Conservation (phyloP, 169 alveolate species). For the Plasmodium falciparum region DNA sequence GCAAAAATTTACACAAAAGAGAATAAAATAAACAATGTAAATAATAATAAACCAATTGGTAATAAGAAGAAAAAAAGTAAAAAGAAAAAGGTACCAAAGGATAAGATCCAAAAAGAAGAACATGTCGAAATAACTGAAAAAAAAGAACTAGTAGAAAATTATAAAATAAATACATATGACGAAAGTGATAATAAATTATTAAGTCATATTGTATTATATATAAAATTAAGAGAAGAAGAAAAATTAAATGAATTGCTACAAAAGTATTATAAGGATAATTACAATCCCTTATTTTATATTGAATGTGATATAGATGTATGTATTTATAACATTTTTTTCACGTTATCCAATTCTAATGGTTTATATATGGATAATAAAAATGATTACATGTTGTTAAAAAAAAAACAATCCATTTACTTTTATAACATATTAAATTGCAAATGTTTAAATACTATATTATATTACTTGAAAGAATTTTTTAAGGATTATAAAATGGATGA, state of each 20-base stretch:
- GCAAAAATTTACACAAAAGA: not conserved
- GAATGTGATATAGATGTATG: conserved; percentile 79
- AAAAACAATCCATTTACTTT: conserved; percentile 58
- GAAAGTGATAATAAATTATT: conserved; percentile 69
- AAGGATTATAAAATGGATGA: conserved; percentile 43
- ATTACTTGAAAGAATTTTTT: conserved; percentile 70
- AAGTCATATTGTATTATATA: conserved; percentile 20
- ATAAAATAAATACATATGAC: conserved; percentile 77
- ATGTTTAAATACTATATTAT: conserved; percentile 48
- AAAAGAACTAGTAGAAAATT: conserved; percentile 77
- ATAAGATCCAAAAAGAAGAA: conserved; percentile 80
- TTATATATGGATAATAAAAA: conserved; percentile 47
- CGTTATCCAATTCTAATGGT: conserved; percentile 53
- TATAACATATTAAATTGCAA: conserved; percentile 73
- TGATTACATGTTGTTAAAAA: not conserved
- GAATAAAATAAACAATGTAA: not conserved
- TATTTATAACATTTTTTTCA: conserved; percentile 77
- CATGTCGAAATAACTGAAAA: conserved; percentile 79
- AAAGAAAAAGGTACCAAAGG: conserved; percentile 71
- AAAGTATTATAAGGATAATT: conserved; percentile 79
- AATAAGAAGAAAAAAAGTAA: conserved; percentile 36
- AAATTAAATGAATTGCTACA: conserved; percentile 76
- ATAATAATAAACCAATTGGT: not conserved
- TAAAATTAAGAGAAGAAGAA: conserved; percentile 74
- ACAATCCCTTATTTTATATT: conserved; percentile 74